Base-by-base conservation (phyloP, 129 eudicot genomes). In the Pulicaria dysenterica region DNA sequence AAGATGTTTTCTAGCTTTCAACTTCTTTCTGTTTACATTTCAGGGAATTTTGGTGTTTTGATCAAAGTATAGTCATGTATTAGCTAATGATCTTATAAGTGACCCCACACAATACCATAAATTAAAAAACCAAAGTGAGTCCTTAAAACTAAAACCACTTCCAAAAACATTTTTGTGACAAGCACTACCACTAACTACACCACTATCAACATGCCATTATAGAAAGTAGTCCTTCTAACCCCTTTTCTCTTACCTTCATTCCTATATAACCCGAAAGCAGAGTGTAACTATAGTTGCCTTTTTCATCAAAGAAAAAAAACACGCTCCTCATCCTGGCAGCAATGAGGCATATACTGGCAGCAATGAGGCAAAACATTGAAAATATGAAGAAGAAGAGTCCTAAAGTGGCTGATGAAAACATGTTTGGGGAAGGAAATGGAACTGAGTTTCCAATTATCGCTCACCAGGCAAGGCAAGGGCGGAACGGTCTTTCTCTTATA, bases 341-440 rank as follows among this genome's bases (percentile, higher is more conserved):
- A 44, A 81, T 85, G 89, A 78, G 67, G 86, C 76, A 77, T n/a
- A 74, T 85, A 64, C 45, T 78, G 19, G 83, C 80, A 7, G 79
- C 36, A 16, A 61, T 85, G 86, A 65, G 84, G 84, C 84, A 77
- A 56, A 84, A 83, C 72, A 74, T 83, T 7, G 76, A 80, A 46
- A 84, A 85, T 37, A 75, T 75, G 79, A 79, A 74, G 73, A 84
- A 84, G 64, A 84, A 84, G 64, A 87, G 89, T 57, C 87, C 88
- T 2, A 80, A 83, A 70, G 92, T 87, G 61, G 92, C 92, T 4
- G 92, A 87, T 65, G 92, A 87, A 73, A 85, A 34, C 80, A 88
- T 88, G 89, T 72, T 80, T 83, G 65, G 55, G 34, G 83, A 77
- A 68, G 80, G 69, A 37, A 70, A 78, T 38, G 77, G 74, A 69